Percentiles rank a stretch among this genome's conserved stretches.
phyloP scores from a whole-genome alignment of 78 protist species.

The Polysphondylium violaceum region DNA sequence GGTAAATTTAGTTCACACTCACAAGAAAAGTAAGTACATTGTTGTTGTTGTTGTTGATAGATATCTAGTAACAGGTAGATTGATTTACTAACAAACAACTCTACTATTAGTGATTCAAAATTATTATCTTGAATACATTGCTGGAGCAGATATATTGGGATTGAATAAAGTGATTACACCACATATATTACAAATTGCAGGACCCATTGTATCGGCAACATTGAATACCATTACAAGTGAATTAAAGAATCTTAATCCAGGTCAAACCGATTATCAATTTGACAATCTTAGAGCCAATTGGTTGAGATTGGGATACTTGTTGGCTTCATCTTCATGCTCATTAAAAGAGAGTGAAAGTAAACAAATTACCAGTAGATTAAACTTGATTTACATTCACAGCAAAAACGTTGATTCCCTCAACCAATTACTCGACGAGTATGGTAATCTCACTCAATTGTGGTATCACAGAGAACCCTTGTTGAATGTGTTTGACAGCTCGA shows the following conservation, averaged over 20 bases:
- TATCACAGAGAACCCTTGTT: conserved; percentile 45
- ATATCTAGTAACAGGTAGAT: background rate
- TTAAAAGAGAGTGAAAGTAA: conserved; percentile 17
- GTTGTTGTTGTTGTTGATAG: background rate
- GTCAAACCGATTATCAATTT: conserved; percentile 50
- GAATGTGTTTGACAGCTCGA: conserved; percentile 13
- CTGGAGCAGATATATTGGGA: conserved; percentile 77
- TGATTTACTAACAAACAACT: background rate
- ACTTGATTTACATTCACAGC: conserved; percentile 69
- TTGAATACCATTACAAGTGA: conserved; percentile 33
- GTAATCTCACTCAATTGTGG: conserved; percentile 59
- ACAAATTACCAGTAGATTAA: conserved; percentile 42
- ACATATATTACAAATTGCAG: conserved; percentile 44
- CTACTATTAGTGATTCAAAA: conserved; percentile 59
- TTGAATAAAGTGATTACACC: conserved; percentile 35
- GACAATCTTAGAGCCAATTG: conserved; percentile 48
- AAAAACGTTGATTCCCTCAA: conserved; percentile 70
- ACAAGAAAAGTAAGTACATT: conserved; percentile 27
- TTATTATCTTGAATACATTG: conserved; percentile 79
- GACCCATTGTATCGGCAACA: background rate
- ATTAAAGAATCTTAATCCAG: conserved; percentile 2
- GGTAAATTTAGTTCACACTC: conserved; percentile 30
- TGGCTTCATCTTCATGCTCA: conserved; percentile 48
- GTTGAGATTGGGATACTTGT: conserved; percentile 65
- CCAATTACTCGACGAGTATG: conserved; percentile 68